Base-by-base conservation (phyloP, 2,329 filamentous ascomycete species). In the Dactylellina haptotyla region DNA sequence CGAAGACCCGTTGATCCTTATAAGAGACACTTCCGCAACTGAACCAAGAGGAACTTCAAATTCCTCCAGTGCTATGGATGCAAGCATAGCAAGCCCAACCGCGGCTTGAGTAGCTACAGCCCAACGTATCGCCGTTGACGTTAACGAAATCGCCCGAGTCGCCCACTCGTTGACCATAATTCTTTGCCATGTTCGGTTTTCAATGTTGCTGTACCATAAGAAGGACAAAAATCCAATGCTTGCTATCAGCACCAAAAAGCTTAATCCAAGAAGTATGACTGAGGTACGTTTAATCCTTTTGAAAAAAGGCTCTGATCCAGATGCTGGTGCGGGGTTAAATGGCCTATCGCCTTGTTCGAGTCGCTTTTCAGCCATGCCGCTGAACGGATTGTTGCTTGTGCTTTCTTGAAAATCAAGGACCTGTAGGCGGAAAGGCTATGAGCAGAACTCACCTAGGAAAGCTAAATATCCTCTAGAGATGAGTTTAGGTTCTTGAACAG, bases 121-220 rank as follows among this genome's bases (percentile, higher is more conserved):
- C 61, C 50, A 65, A 34, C 61, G 48, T n/a, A 65, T 26, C 0
- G 50, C 61, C 1, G 61, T 65, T 0, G 61, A 65, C 10, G 61
- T 56, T 37, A 65, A 37, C 26, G 48, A 45, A 16, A 65, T 37
- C 2, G 61, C 23, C 20, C 61, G 61, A 6, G 61, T 65, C 1
- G 61, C 50, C 61, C 61, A 56, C 26, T 37, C 61, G 28, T 65
- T 57, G 20, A 56, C 16, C 48, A 56, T 65, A 14, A 65, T 56
- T 18, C 16, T 65, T 9, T 57, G 34, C 61, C 39, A 65, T 37
- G 32, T 56, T 6, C 10, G 5, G 37, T 56, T 65, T 6, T 65
- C 50, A 20, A 34, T 34, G 41, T 57, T 65, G 28, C 61, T 48
- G 12, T 56, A 65, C 61, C 50, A 65, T 1, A 56, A 18, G 6